phyloP scores from a whole-genome alignment of 768 basidiomycete species.

The Dacryopinax primogenitus region DNA sequence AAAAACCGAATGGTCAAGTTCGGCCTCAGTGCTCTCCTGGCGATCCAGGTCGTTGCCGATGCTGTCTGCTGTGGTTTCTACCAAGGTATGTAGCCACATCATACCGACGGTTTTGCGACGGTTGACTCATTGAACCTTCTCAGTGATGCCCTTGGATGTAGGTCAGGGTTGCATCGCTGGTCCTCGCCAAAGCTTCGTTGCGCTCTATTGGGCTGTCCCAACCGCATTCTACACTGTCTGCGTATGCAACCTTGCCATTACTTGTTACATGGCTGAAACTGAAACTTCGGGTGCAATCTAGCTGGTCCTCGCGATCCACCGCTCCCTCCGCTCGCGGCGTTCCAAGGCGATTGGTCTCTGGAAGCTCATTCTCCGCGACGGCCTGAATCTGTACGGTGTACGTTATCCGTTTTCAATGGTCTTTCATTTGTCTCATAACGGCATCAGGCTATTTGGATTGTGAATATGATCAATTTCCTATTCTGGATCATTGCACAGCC shows the following conservation, averaged over 20 bases:
- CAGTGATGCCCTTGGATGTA: conserved; percentile 54
- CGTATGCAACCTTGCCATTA: conserved; percentile 30
- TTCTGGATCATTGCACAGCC: conserved; percentile 79
- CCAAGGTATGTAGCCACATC: conserved; percentile 37
- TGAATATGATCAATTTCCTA: conserved; percentile 70
- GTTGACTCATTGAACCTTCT: conserved; percentile 5
- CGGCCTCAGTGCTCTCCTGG: conserved; percentile 47
- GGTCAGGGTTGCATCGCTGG: conserved; percentile 83
- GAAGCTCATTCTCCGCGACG: conserved; percentile 85
- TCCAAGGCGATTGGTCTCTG: conserved; percentile 50
- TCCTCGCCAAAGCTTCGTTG: conserved; percentile 68
- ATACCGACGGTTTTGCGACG: neutral
- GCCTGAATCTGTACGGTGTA: conserved; percentile 71
- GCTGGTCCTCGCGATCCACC: conserved; percentile 48
- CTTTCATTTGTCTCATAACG: conserved; percentile 11
- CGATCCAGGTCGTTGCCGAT: conserved; percentile 58
- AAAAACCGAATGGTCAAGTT: conserved; percentile 43
- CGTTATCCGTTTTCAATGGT: conserved; percentile 19
- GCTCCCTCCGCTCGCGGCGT: conserved; percentile 46
- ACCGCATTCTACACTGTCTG: conserved; percentile 59
- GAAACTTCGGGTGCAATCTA: conserved; percentile 19
- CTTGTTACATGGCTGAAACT: neutral
- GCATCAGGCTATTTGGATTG: conserved; percentile 51
- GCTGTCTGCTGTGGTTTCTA: conserved; percentile 66
- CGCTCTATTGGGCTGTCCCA: conserved; percentile 70